Base-by-base conservation (phyloP, 441 rosid genomes). In the Flueggea neowawraea region DNA sequence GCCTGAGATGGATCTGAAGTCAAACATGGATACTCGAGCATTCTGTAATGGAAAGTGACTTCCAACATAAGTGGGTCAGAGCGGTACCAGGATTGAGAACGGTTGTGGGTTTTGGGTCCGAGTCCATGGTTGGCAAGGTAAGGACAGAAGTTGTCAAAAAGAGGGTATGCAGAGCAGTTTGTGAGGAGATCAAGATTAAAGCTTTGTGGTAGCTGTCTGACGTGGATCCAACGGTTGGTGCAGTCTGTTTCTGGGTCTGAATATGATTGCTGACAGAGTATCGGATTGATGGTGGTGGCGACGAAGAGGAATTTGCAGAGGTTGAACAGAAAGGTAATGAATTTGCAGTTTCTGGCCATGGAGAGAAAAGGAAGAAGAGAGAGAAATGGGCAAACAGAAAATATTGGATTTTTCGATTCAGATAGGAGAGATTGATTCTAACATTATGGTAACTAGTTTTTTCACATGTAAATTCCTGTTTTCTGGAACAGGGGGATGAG, bases 141-240 rank as follows among this genome's bases (percentile, higher is more conserved):
- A 47, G 89, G 79, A 59, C 98, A 93, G 73, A 90, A 85, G 61
- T 81, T 68, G n/a, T 75, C 84, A 39, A 81, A 73, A 57, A 86
- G 78, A 14, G 84, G 82, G 75, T 92, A 89, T 17, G 57, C 73
- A 16, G 90, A 86, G 64, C 98, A 90, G 67, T 85, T 85, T 0
- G 87, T 41, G 60, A 93, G 96, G 15, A 93, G 97, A 75, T 88
- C 94, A 55, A 84, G 87, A 65, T 93, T 93, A 92, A 90, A 90
- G 6, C 85, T 67, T 2, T 88, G 63, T 3, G 98, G 97, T 28
- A 93, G 79, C 54, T 73, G 71, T 62, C 96, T 82, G 80, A 92
- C 79, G 71, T 92, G 78, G 90, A 92, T 92, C 98, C 97, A 79
- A 44, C 97, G 92, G 71, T 65, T 69, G 41, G 72, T 60, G 78